These are phyloP conservation scores for Phytophthora ramorum DNA, from an alignment of 352 stramenopile species.

Conservation along the genomic window DNA sequence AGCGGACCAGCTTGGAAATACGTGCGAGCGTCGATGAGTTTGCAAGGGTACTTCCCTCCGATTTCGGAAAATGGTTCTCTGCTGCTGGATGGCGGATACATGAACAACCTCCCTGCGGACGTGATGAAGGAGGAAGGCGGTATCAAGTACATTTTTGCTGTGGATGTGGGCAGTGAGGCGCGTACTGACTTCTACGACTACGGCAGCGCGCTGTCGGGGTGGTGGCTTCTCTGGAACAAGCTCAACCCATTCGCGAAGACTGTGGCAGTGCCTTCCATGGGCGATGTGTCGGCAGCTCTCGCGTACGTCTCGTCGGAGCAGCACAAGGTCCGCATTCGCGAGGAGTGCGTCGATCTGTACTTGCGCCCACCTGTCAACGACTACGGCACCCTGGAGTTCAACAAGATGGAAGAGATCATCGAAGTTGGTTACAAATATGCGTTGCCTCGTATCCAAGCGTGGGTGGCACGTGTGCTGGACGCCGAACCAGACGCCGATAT, in stretches of 20 bases:
- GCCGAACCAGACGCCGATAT: constrained; percentile 74
- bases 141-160: constrained; percentile 91
- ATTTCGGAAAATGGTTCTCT: constrained; percentile 90
- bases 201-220: constrained; percentile 81
- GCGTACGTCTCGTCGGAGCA: constrained; percentile 92
- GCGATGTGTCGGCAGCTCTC: constrained; percentile 89
- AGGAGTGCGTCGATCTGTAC: constrained; percentile 90
- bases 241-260: constrained; percentile 91
- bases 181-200: constrained; percentile 84
- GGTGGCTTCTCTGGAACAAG: constrained; percentile 93
- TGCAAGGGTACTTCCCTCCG: constrained; percentile 92
- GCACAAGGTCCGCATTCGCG: constrained; percentile 86
- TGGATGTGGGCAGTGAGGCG: constrained; percentile 89
- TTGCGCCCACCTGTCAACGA: constrained; percentile 89
- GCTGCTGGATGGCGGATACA: constrained; percentile 92
- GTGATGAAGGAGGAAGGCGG: constrained; percentile 91
- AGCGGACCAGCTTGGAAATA: constrained; percentile 91
- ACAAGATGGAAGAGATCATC: constrained; percentile 93
- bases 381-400: constrained; percentile 92
- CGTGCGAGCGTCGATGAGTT: constrained; percentile 92
- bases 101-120: constrained; percentile 94
- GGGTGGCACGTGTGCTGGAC: constrained; percentile 59
- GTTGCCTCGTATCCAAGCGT: constrained; percentile 69
- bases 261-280: constrained; percentile 92
- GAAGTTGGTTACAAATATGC: constrained; percentile 87